Base-by-base conservation (phyloP, 2,329 filamentous ascomycete species). In the Triangularia setosa region DNA sequence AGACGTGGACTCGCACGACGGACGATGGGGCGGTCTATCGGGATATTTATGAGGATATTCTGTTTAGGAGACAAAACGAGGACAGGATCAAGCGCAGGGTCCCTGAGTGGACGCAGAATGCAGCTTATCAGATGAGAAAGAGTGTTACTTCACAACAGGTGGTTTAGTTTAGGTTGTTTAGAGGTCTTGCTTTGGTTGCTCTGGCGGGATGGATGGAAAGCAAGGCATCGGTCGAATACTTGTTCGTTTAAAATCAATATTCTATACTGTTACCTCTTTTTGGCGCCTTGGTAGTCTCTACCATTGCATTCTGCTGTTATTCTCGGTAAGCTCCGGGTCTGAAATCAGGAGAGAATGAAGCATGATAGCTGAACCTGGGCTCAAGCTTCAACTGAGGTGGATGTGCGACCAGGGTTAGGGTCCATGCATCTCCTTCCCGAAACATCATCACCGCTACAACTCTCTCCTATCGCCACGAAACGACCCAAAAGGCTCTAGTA, bases 21-120 rank as follows among this genome's bases (percentile, higher is more conserved):
- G 68, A 72, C 0, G 76, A 76, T 14, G 76, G 76, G 1, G 62
- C 21, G 40, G 60, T 69, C 6, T 75, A 76, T 64, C 64, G 71
- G n/a, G 77, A 79, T 63, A 64, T 76, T 14, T 74, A 73, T 54
- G 67, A 72, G n/a, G 69, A 72, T 33, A 66, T 68, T 11, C 62
- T 57, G 66, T 58, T 68, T 3, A 60, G 69, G 44, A 59, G 61
- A 64, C 35, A 63, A 18, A 72, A 72, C 30, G 54, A 58, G 28
- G 14, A 18, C 25, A 64, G 59, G 48, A 59, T 65, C 4, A 58
- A 55, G 48, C n/a, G 40, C 40, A 21, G 6, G 40, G 40, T 48
- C 8, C 40, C 40, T 12, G 40, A 48, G n/a, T 48, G 40, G 40
- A 48, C n/a, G 40, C 21, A 21, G 6, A 48, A 48, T 48, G 6